Evolutionary conservation across 192 early-diverging fungal genomes (phyloP).

Genomic region (Piromyces sp.): DNA sequence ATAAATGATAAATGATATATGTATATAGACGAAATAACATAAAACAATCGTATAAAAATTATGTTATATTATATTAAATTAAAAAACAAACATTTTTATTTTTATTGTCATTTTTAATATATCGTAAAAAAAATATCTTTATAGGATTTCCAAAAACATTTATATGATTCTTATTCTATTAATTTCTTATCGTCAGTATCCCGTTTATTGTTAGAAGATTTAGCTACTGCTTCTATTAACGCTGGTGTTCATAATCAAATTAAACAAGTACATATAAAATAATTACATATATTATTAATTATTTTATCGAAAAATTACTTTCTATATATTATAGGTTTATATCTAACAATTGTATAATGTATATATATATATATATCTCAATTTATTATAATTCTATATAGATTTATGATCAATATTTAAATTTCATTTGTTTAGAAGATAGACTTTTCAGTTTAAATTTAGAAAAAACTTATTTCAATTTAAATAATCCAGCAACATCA

Average conservation of each 20-base stretch:
- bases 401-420: conserved; percentile 93
- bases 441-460: conserved; percentile 86
- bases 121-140: too few species aligned
- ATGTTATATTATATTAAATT: too few species aligned
- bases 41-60: too few species aligned
- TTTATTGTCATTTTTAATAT: too few species aligned
- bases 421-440: conserved; percentile 79
- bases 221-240: conserved; percentile 65
- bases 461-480: conserved; percentile 50
- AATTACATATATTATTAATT: too few species aligned
- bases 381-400: conserved; percentile 2
- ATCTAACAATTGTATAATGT: too few species aligned
- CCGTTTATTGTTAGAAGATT: conserved; percentile 75
- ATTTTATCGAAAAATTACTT: too few species aligned
- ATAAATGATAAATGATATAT: too few species aligned
- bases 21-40: too few species aligned
- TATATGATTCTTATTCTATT: conserved; percentile 92
- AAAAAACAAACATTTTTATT: too few species aligned
- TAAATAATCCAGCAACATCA: conserved; percentile 68
- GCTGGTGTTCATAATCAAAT: conserved; percentile 60
- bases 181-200: conserved; percentile 84
- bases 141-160: conserved; percentile 69
- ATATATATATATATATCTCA: too few species aligned
- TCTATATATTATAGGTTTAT: too few species aligned
- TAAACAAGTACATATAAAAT: conserved; percentile 37